Base-by-base conservation (phyloP, 2,329 filamentous ascomycete species). In the Zymoseptoria tritici region DNA sequence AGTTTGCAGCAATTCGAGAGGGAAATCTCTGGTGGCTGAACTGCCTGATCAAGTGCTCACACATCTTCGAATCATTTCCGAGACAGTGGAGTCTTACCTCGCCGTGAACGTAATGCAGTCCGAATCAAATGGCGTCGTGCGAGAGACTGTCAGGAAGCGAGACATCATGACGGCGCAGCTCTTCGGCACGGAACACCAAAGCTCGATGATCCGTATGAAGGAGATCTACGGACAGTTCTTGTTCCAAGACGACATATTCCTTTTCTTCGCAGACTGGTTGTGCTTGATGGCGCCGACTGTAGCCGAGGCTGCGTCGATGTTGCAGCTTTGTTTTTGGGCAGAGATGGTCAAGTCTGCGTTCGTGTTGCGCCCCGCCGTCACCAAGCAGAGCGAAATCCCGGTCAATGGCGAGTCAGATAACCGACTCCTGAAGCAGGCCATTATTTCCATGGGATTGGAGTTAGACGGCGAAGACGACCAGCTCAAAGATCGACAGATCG, bases 281-380 rank as follows among this genome's bases (percentile, higher is more conserved):
- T 59, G 66, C 2, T 66, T 71, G 55, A 67, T 70, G 60, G 67
- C 62, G 1, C 68, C 70, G 3, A 62, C 54, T 52, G 66, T 71
- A 8, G 64, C 66, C 1, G 70, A 72, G 54, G 70, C 71, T 16
- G 59, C 61, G 9, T 65, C 96, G 72, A 74, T 97, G 56, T 76
- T 97, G 55, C 86, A 88, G 46, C 79, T 97, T 52, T 97, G 91
- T 76, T 97, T 96, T 71, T 81, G 96, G 58, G 90, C 90, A 2
- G 94, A 99, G 75, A 85, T 99, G 59, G 85, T 95, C 61, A 95
- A 96, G 75, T 86, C 91, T 5, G 81, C 91, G 16, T 71, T 85
- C 13, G 79, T 82, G 7, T 84, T 53, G 52, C 22, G 22, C 22
- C n/a, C 22, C 8, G 52, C 26, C 22, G 52, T 53, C 21, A 53